Conservation (phyloP, 768 basidiomycete species). For the Hericium alpestre region DNA sequence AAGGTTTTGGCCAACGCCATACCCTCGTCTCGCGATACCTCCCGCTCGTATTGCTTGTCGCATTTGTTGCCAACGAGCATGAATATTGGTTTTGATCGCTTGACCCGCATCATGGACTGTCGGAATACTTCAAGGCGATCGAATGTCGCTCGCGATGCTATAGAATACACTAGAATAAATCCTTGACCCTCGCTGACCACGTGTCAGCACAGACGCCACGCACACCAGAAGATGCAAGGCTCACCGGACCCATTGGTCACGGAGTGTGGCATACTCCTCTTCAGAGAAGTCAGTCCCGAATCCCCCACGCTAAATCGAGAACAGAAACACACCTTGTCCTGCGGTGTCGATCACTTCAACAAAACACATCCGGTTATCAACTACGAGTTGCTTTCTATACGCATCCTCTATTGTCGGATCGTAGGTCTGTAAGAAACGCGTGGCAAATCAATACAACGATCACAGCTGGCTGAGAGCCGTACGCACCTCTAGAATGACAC, state of each 20-base stretch:
- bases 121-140: slow-evolving; percentile 84
- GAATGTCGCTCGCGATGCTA: slow-evolving; percentile 87
- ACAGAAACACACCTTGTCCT: slow-evolving; percentile 67
- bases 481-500: slow-evolving; percentile 41
- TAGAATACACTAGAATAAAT: slow-evolving; percentile 95
- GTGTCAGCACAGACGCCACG: no score
- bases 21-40: slow-evolving; percentile 88
- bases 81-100: slow-evolving; percentile 76
- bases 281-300: slow-evolving; percentile 3
- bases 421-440: slow-evolving; percentile 54
- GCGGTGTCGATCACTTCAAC: slow-evolving; percentile 97
- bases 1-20: slow-evolving; percentile 68
- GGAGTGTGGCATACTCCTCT: slow-evolving; percentile 96
- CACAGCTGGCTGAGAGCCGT: slow-evolving; percentile 1
- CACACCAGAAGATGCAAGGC: slow-evolving; percentile 14
- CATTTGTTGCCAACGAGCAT: slow-evolving; percentile 96
- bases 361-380: slow-evolving; percentile 92
- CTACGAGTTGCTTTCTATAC: slow-evolving; percentile 89
- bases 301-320: neutral
- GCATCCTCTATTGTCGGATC: slow-evolving; percentile 99
- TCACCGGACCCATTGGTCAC: slow-evolving; percentile 97
- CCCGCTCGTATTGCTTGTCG: slow-evolving; percentile 84
- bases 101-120: slow-evolving; percentile 82
- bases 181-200: slow-evolving; percentile 68
- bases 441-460: slow-evolving; percentile 6